Evolutionary conservation across 208 protist genomes (phyloP).

Genomic region (Trypanosoma avium): DNA sequence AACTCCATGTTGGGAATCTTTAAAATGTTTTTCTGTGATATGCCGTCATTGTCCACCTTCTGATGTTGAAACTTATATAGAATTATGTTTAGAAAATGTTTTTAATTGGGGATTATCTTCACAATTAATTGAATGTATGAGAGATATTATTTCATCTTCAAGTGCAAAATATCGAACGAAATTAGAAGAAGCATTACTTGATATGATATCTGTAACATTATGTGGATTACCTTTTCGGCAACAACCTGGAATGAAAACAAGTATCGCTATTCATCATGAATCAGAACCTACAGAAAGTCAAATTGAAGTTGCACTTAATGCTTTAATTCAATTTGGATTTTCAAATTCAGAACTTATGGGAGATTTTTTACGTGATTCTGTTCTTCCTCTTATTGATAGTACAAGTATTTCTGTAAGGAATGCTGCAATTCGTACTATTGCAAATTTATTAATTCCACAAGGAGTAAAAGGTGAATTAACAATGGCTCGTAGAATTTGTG

Average conservation of each 20-base stretch:
- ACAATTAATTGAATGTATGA: slow-evolving; percentile 82
- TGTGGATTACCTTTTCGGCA: slow-evolving; percentile 85
- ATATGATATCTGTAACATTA: slow-evolving; percentile 89
- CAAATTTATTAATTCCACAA: slow-evolving; percentile 78
- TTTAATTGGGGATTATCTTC: slow-evolving; percentile 85
- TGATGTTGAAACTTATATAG: slow-evolving; percentile 73
- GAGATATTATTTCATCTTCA: slow-evolving; percentile 70
- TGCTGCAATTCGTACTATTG: slow-evolving; percentile 80
- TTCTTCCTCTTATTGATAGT: slow-evolving; percentile 86
- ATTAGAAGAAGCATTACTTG: slow-evolving; percentile 78
- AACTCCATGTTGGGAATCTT: slow-evolving; percentile 74
- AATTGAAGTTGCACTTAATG: slow-evolving; percentile 79
- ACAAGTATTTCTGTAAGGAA: slow-evolving; percentile 63
- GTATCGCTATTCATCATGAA: slow-evolving; percentile 19
- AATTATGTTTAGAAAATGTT: slow-evolving; percentile 73
- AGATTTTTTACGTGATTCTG: slow-evolving; percentile 84
- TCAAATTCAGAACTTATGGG: slow-evolving; percentile 88
- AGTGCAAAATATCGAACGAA: slow-evolving; percentile 55
- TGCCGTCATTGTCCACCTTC: slow-evolving; percentile 55
- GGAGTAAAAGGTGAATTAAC: slow-evolving; percentile 63
- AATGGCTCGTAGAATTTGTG: slow-evolving; percentile 82
- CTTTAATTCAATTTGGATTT: slow-evolving; percentile 86
- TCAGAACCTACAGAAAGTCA: slow-evolving; percentile 60
- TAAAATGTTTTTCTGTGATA: slow-evolving; percentile 54
- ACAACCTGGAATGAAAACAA: slow-evolving; percentile 29